phyloP scores from a whole-genome alignment of 1,284 basidiomycete genomes.

The Heterobasidion parviporum region DNA sequence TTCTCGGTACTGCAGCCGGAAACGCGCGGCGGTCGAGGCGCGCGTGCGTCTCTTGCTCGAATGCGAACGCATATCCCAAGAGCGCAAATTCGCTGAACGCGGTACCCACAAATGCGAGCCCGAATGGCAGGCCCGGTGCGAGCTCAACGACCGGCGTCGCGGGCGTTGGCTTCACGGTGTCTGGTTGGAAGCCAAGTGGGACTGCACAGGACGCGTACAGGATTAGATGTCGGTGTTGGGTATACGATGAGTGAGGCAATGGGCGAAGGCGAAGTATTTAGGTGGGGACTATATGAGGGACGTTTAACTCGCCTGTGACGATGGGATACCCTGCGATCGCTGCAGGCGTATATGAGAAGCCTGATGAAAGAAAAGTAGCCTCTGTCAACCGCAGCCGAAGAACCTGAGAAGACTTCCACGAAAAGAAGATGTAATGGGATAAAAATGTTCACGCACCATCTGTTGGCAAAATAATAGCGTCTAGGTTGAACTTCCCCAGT shows the following conservation, averaged over 20 bases:
- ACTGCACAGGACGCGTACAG: conserved; percentile 23
- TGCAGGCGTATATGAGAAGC: conserved; percentile 13
- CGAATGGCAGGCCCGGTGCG: conserved; percentile 51
- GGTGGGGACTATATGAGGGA: no score
- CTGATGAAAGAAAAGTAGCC: neutral
- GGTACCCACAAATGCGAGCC: conserved; percentile 55
- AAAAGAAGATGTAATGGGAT: neutral
- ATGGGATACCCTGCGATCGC: conserved; percentile 57
- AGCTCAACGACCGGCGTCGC: conserved; percentile 15
- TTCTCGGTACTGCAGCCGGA: conserved; percentile 48
- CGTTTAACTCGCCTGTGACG: conserved; percentile 33
- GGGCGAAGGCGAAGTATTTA: neutral
- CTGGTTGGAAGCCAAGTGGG: conserved; percentile 53
- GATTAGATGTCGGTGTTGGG: neutral
- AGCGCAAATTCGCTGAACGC: conserved; percentile 57
- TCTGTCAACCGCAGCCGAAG: no score
- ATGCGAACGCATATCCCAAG: conserved; percentile 53
- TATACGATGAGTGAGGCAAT: neutral
- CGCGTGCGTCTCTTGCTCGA: conserved; percentile 56
- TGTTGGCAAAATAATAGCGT: conserved; percentile 52
- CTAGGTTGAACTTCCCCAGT: conserved; percentile 38
- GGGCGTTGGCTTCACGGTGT: conserved; percentile 27
- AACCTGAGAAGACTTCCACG: no score
- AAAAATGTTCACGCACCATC: conserved; percentile 28
- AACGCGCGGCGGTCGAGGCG: conserved; percentile 44